Evolutionary conservation across 176 grass and related monocot genomes (phyloP).

Genomic region (Urochloa ruziziensis): DNA sequence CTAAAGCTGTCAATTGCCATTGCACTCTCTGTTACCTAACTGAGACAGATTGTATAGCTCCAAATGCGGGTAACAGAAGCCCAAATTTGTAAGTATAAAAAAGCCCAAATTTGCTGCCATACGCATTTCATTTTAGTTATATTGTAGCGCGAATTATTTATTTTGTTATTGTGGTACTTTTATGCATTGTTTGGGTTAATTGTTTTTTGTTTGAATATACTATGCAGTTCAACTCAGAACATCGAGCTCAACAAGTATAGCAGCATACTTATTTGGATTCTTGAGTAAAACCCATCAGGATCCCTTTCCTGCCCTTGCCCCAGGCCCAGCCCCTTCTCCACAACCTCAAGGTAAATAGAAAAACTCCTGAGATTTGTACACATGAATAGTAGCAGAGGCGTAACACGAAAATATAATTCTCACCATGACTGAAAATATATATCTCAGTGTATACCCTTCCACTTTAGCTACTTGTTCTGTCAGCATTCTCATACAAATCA

Average conservation of each 20-base stretch:
- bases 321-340: slow-evolving; percentile 46
- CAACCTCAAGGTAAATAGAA: slow-evolving; percentile 47
- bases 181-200: background rate
- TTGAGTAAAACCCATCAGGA: slow-evolving; percentile 39
- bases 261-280: slow-evolving; percentile 33
- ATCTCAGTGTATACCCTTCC: background rate
- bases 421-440: background rate
- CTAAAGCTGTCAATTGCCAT: slow-evolving; percentile 1
- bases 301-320: slow-evolving; percentile 29
- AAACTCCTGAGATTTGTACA: background rate
- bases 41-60: background rate
- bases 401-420: background rate
- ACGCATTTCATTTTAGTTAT: background rate
- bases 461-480: background rate
- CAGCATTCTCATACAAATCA: background rate
- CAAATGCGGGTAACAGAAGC: background rate
- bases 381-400: background rate
- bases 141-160: background rate
- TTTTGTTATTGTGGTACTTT: background rate
- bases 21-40: background rate
- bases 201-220: background rate
- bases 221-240: slow-evolving; percentile 39
- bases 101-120: background rate
- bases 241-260: slow-evolving; percentile 45
- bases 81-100: too few species aligned